Conservation (phyloP, 2,329 filamentous ascomycete genomes). For the Aspergillus melleus region DNA sequence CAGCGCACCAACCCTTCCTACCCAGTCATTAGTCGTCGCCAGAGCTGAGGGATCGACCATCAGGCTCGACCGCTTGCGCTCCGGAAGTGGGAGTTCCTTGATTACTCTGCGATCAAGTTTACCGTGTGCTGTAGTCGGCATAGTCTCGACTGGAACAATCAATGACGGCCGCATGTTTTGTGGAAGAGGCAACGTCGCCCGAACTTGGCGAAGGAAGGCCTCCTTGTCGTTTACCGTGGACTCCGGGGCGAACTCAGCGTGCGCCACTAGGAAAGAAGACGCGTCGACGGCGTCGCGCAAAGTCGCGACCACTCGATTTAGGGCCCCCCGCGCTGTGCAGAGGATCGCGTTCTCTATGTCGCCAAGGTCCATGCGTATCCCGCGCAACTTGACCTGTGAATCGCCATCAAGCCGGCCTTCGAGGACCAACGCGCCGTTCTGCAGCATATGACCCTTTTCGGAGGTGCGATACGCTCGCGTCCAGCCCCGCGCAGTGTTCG, state of each 20-base stretch:
- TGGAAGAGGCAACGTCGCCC: constrained; percentile 28
- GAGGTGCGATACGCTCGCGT: background rate
- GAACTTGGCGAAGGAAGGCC: background rate
- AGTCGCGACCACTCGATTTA: background rate
- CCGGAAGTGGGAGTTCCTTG: background rate
- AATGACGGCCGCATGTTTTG: constrained; percentile 39
- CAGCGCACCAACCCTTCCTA: background rate
- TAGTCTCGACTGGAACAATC: constrained; percentile 21
- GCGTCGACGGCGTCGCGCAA: background rate
- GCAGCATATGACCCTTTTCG: background rate
- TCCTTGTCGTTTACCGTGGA: no score
- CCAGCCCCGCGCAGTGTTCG: background rate
- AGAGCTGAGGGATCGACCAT: background rate
- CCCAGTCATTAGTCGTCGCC: background rate
- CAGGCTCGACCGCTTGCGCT: background rate
- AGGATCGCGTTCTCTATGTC: constrained; percentile 46
- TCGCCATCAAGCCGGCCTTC: constrained; percentile 32
- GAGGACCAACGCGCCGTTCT: constrained; percentile 28
- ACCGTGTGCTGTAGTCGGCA: constrained; percentile 30
- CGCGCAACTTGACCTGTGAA: constrained; percentile 31
- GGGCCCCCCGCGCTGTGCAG: background rate
- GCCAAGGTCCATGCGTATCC: constrained; percentile 46
- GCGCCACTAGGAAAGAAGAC: background rate
- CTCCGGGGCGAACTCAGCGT: background rate
- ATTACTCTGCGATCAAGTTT: constrained; percentile 29